Percentiles rank a stretch among this genome's conserved stretches.
These are phyloP conservation scores for Aspergillus saccharolyticus DNA, from an alignment of 495 filamentous ascomycete genomes.

Conservation along the genomic window DNA sequence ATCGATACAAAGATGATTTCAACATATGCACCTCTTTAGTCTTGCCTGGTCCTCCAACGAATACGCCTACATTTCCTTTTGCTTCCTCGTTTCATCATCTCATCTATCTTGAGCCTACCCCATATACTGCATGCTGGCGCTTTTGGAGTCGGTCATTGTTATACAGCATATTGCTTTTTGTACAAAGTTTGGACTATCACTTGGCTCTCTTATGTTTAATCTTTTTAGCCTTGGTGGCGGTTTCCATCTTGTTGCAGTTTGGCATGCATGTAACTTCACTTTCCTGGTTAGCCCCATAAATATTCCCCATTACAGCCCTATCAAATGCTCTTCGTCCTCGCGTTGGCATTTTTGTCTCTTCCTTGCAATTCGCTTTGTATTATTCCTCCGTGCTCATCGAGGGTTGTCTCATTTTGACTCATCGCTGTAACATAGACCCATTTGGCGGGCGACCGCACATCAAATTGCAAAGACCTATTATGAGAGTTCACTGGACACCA, in stretches of 20 bases:
- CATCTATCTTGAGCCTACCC: slow-evolving; percentile 1
- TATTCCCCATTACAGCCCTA: slow-evolving; percentile 14
- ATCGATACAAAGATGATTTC: background rate
- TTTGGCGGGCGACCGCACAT: background rate
- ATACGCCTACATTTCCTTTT: background rate
- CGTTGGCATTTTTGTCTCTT: slow-evolving; percentile 2
- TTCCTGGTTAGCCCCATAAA: slow-evolving; percentile 5
- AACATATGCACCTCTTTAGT: background rate
- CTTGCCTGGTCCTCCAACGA: background rate
- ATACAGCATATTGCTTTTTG: slow-evolving; percentile 12
- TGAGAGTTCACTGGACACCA: too few species aligned
- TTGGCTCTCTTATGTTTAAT: background rate
- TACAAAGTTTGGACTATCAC: slow-evolving; percentile 15
- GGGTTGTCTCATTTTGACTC: background rate
- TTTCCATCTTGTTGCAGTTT: slow-evolving; percentile 13
- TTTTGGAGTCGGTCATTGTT: slow-evolving; percentile 21
- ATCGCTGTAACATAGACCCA: slow-evolving; percentile 11
- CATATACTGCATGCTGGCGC: slow-evolving; percentile 23
- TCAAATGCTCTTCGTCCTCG: slow-evolving; percentile 7
- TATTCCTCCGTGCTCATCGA: background rate
- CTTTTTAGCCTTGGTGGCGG: background rate
- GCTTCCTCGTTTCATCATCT: slow-evolving; percentile 3
- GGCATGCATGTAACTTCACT: slow-evolving; percentile 15
- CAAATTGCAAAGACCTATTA: slow-evolving; percentile 1
- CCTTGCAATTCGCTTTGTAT: slow-evolving; percentile 5